phyloP scores from a whole-genome alignment of 495 filamentous ascomycete species.

The Penicillium paxilli region DNA sequence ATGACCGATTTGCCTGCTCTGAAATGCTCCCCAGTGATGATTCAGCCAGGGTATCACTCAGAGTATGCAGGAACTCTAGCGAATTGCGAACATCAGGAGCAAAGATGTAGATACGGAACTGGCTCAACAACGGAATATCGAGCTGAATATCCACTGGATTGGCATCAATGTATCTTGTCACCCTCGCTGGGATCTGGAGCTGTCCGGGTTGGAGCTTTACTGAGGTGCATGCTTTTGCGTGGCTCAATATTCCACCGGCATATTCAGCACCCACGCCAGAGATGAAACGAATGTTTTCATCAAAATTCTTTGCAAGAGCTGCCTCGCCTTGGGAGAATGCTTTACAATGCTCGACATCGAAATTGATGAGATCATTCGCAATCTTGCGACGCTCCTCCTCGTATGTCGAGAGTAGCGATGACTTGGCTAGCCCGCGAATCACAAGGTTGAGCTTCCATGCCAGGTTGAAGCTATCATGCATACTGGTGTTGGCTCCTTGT shows the following conservation, averaged over 20 bases:
- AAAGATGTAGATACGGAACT: constrained; percentile 69
- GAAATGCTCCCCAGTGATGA: constrained; percentile 47
- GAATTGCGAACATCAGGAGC: constrained; percentile 55
- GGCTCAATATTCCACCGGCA: constrained; percentile 56
- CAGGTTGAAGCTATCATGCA: constrained; percentile 78
- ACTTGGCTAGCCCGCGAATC: constrained; percentile 57
- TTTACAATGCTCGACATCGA: constrained; percentile 61
- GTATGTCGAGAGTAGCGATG: constrained; percentile 68
- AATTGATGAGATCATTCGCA: constrained; percentile 70
- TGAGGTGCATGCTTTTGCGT: constrained; percentile 10
- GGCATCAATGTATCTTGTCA: constrained; percentile 65
- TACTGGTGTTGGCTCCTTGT: constrained; percentile 84
- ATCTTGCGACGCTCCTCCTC: constrained; percentile 70
- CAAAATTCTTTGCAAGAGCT: constrained; percentile 61
- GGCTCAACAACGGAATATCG: constrained; percentile 68
- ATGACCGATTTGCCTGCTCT: constrained; percentile 49
- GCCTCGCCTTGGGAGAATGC: constrained; percentile 59
- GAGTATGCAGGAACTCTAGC: constrained; percentile 49
- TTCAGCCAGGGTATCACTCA: constrained; percentile 45
- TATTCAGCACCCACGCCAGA: constrained; percentile 68
- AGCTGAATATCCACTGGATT: constrained; percentile 72
- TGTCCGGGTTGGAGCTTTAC: constrained; percentile 50
- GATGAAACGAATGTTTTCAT: constrained; percentile 66
- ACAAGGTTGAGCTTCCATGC: constrained; percentile 82
- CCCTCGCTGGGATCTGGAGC: constrained; percentile 62